Percentiles rank a stretch among this genome's conserved stretches.
phyloP scores from a whole-genome alignment of 331 rosid genomes.

The Rosa hybrid region DNA sequence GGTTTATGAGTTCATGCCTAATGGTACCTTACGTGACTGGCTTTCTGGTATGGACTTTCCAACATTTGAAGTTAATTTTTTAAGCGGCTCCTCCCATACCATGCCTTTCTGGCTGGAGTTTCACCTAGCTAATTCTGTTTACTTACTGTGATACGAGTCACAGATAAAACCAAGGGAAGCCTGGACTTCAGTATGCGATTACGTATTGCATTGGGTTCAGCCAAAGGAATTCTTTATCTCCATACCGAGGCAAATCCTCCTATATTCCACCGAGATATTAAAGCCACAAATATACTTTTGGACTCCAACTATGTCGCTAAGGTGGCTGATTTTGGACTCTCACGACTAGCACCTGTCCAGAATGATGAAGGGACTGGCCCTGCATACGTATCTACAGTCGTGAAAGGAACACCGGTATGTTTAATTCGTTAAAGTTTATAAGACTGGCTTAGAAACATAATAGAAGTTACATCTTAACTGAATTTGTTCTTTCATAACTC shows the following conservation, averaged over 20 bases:
- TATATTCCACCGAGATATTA: constrained; percentile 84
- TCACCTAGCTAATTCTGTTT: neutral
- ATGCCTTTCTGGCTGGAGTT: neutral
- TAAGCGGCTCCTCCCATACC: neutral
- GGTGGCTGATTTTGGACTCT: constrained; percentile 91
- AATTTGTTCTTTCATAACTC: neutral
- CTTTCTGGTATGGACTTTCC: constrained; percentile 57
- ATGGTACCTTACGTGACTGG: constrained; percentile 81
- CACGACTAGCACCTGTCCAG: constrained; percentile 70
- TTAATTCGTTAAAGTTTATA: neutral
- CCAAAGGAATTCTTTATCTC: constrained; percentile 78
- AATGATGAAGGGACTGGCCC: constrained; percentile 62
- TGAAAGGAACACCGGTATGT: constrained; percentile 93
- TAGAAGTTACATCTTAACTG: neutral
- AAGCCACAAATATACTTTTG: constrained; percentile 81
- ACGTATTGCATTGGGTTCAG: constrained; percentile 67
- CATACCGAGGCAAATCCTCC: constrained; percentile 96
- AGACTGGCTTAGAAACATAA: neutral
- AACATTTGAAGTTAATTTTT: neutral
- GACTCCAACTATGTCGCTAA: constrained; percentile 65
- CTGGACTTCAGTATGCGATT: constrained; percentile 61
- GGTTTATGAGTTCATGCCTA: constrained; percentile 87
- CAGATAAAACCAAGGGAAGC: constrained; percentile 46
- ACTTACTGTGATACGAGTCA: constrained; percentile 26
- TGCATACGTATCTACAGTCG: constrained; percentile 72